Evolutionary conservation across 1,284 basidiomycete species (phyloP).

Genomic region (Ceratobasidium sp.): DNA sequence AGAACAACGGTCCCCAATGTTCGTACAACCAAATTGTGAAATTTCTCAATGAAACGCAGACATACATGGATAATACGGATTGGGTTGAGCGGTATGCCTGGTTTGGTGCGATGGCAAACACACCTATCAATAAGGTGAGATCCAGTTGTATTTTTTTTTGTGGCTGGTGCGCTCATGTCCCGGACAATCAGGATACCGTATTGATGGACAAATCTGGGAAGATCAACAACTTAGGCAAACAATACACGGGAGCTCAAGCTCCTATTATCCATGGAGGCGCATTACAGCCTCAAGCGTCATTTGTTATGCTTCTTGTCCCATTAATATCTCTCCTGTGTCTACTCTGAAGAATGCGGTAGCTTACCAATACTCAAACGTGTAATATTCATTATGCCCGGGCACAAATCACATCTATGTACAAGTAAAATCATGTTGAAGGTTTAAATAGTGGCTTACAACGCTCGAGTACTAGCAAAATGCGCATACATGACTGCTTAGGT

Average conservation of each 20-base stretch:
- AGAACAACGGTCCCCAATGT: slow-evolving; percentile 54
- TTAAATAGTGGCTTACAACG: too few species aligned
- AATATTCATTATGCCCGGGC: too few species aligned
- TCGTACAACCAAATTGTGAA: slow-evolving; percentile 57
- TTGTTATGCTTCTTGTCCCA: background rate
- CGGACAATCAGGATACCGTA: slow-evolving; percentile 39
- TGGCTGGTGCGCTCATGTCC: too few species aligned
- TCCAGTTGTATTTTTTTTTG: too few species aligned
- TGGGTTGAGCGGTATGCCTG: slow-evolving; percentile 65
- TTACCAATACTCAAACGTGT: too few species aligned
- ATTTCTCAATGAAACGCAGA: slow-evolving; percentile 61
- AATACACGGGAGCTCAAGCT: slow-evolving; percentile 30
- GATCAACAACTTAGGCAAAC: slow-evolving; percentile 39
- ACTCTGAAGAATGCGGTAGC: too few species aligned
- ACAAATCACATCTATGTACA: too few species aligned
- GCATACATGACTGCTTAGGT: too few species aligned
- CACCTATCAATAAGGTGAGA: slow-evolving; percentile 42
- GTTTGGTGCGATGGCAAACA: slow-evolving; percentile 58
- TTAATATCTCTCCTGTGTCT: background rate
- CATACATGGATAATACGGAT: slow-evolving; percentile 60
- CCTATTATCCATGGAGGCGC: slow-evolving; percentile 12
- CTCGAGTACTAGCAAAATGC: too few species aligned
- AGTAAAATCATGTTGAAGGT: too few species aligned
- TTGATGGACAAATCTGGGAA: slow-evolving; percentile 38
- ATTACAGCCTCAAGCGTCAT: background rate